Conservation (phyloP, 768 basidiomycete species). For the Stropharia rugosoannulata region DNA sequence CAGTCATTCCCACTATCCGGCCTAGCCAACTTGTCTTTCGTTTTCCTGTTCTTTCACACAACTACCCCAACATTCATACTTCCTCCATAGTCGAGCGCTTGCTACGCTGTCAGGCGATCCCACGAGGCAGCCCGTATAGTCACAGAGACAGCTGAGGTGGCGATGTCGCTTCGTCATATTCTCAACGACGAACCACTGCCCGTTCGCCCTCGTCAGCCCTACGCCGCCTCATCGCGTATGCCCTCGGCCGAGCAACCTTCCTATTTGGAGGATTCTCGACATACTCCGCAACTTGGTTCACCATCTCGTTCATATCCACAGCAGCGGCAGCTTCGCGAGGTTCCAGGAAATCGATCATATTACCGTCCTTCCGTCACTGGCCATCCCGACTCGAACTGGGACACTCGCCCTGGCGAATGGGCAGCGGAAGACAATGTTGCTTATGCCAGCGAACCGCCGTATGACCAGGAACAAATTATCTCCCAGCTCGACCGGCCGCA, state of each 20-base stretch:
- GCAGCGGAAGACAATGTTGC: constrained; percentile 14
- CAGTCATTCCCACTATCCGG: constrained; percentile 24
- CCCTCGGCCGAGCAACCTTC: constrained; percentile 15
- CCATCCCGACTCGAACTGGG: constrained; percentile 56
- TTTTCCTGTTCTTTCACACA: constrained; percentile 17
- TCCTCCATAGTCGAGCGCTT: constrained; percentile 7
- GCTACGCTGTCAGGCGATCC: constrained; percentile 29
- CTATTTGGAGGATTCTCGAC: constrained; percentile 21
- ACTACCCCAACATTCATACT: constrained; percentile 8
- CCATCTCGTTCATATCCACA: constrained; percentile 21
- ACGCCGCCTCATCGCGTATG: constrained; percentile 25
- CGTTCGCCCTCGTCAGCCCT: constrained; percentile 30
- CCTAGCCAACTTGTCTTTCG: constrained; percentile 8
- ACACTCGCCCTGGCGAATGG: constrained; percentile 21
- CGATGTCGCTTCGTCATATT: constrained; percentile 78
- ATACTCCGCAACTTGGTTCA: constrained; percentile 24
- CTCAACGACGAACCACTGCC: constrained; percentile 71
- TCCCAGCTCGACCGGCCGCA: constrained; percentile 17
- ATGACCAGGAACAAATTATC: constrained; percentile 17
- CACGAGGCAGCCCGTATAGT: constrained; percentile 30
- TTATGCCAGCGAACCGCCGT: constrained; percentile 16
- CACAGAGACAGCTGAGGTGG: constrained; percentile 11
- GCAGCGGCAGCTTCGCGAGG: constrained; percentile 15
- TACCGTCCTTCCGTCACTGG: constrained; percentile 19
- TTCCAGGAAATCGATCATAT: constrained; percentile 14